A percentile compares a stretch with the other conserved stretches of the same genome.
These are phyloP conservation scores for Cyberlindnera euphorbiae DNA, from an alignment of 805 yeast species.

Conservation along the genomic window DNA sequence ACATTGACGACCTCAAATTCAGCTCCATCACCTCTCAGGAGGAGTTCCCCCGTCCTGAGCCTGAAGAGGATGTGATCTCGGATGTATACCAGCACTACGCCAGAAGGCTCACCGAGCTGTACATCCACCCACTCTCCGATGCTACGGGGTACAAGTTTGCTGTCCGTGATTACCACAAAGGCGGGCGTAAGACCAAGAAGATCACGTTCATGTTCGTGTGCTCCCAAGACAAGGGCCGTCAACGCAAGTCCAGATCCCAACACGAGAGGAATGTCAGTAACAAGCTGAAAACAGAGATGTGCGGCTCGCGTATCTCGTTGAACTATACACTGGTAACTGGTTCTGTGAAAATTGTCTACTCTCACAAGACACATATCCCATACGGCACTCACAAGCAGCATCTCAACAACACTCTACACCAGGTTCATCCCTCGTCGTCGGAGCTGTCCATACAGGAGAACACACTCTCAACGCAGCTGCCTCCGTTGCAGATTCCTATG, in stretches of 20 bases:
- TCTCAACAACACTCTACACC: too few relatives aligned
- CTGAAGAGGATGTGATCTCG: constrained; percentile 26
- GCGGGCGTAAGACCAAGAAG: constrained; percentile 36
- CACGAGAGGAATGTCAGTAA: constrained; percentile 34
- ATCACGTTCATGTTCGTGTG: constrained; percentile 42
- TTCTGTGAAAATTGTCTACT: constrained; percentile 31
- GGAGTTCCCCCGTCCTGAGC: constrained; percentile 31
- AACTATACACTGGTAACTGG: constrained; percentile 37
- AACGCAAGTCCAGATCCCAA: constrained; percentile 38
- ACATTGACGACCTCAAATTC: constrained; percentile 33
- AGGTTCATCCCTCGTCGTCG: background rate
- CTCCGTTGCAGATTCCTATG: constrained; percentile 5
- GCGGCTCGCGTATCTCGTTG: constrained; percentile 36
- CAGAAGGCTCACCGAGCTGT: constrained; percentile 31
- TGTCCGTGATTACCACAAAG: constrained; percentile 41
- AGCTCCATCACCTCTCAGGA: constrained; percentile 29
- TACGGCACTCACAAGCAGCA: constrained; percentile 22
- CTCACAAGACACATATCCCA: constrained; percentile 39
- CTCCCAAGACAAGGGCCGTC: constrained; percentile 39
- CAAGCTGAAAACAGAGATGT: constrained; percentile 37
- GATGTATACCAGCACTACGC: constrained; percentile 32
- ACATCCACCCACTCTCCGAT: constrained; percentile 36
- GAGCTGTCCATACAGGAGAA: background rate
- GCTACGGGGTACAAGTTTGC: constrained; percentile 40
- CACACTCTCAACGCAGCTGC: constrained; percentile 2